Conservation (phyloP, 2,329 filamentous ascomycete genomes). For the Trichoderma asperellum region DNA sequence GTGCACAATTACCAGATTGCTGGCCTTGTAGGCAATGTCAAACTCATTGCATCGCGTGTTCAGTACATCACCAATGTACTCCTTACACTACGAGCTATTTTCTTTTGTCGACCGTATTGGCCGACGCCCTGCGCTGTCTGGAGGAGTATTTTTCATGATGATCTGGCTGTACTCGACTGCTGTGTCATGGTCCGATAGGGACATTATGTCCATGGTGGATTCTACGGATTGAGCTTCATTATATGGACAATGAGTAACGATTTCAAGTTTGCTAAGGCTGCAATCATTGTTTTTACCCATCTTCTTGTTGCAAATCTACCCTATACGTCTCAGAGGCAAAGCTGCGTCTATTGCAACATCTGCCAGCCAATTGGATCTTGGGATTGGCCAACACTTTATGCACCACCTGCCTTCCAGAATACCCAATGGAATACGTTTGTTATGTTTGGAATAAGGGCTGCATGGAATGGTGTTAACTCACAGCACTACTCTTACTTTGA, state of each 20-base stretch:
- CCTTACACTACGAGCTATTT: neutral
- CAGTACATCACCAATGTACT: constrained; percentile 12
- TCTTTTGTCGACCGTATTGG: constrained; percentile 16
- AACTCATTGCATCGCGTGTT: constrained; percentile 10
- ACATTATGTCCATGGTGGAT: constrained; percentile 8
- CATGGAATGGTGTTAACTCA: neutral
- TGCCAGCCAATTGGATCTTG: constrained; percentile 12
- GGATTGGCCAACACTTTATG: constrained; percentile 39
- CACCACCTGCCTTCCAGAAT: neutral
- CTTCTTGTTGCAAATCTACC: constrained; percentile 14
- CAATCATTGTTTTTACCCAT: constrained; percentile 13
- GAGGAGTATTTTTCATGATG: constrained; percentile 22
- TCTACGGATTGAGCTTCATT: neutral
- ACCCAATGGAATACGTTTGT: neutral
- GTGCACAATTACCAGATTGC: constrained; percentile 23
- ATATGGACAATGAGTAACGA: constrained; percentile 11
- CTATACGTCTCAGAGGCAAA: constrained; percentile 9
- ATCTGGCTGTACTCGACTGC: neutral
- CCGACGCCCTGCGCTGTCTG: neutral
- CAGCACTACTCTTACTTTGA: neutral
- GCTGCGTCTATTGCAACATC: constrained; percentile 11
- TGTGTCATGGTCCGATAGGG: constrained; percentile 15
- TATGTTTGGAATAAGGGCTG: neutral
- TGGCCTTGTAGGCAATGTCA: constrained; percentile 10
- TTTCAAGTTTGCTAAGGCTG: constrained; percentile 1